Conservation (phyloP, 768 basidiomycete genomes). For the Chalciporus pseudorubinellus region DNA sequence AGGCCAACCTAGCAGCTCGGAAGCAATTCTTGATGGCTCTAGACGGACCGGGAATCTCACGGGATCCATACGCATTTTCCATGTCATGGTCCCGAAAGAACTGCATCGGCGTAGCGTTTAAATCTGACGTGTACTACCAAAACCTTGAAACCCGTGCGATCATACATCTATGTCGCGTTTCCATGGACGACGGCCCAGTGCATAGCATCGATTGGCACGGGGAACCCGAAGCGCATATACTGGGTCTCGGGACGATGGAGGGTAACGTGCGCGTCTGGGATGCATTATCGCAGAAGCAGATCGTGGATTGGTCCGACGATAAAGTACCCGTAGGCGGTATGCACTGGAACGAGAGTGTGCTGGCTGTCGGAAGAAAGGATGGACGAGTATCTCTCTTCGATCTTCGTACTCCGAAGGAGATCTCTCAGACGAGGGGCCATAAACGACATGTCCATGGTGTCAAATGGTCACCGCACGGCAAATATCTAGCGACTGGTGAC, state of each 20-base stretch:
- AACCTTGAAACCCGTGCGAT: constrained; percentile 56
- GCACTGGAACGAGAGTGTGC: constrained; percentile 37
- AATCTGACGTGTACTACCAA: constrained; percentile 58
- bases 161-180: constrained; percentile 46
- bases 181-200: constrained; percentile 35
- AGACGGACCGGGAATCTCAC: constrained; percentile 62
- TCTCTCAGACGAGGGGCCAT: constrained; percentile 30
- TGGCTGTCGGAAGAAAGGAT: constrained; percentile 40
- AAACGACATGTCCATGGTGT: constrained; percentile 39
- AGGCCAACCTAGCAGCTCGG: constrained; percentile 53
- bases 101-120: constrained; percentile 62
- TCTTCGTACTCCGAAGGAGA: constrained; percentile 29
- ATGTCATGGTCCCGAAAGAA: constrained; percentile 62
- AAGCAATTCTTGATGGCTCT: constrained; percentile 56
- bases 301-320: constrained; percentile 35
- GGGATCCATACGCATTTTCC: constrained; percentile 53
- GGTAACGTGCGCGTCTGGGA: constrained; percentile 60
- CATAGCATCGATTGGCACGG: constrained; percentile 54
- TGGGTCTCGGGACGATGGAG: constrained; percentile 51
- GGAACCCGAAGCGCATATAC: constrained; percentile 36
- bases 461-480: constrained; percentile 41
- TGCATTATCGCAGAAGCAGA: constrained; percentile 30
- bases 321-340: constrained; percentile 39
- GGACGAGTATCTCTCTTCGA: constrained; percentile 41
- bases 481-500: constrained; percentile 41